phyloP scores from a whole-genome alignment of 2,329 filamentous ascomycete species.

The Exophiala aquamarina region DNA sequence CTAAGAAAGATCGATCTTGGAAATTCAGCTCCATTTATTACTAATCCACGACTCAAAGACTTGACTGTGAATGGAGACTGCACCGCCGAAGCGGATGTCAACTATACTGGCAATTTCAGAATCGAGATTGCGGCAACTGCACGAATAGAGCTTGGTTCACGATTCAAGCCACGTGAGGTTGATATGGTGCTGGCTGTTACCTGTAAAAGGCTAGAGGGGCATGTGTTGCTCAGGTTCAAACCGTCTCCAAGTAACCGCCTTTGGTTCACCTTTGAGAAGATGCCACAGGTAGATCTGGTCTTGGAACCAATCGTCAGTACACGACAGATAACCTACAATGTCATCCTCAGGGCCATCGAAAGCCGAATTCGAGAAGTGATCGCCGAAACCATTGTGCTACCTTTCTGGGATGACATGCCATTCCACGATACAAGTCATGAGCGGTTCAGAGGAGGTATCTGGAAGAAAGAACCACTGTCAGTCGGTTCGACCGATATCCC shows the following conservation, averaged over 20 bases:
- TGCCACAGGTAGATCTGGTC: constrained; percentile 90
- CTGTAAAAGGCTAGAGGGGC: constrained; percentile 80
- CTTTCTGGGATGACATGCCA: constrained; percentile 94
- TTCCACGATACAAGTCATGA: constrained; percentile 82
- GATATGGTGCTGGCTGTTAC: constrained; percentile 85
- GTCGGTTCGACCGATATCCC: constrained; percentile 30
- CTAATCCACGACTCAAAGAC: constrained; percentile 83
- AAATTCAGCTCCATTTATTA: constrained; percentile 82
- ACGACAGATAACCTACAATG: constrained; percentile 89
- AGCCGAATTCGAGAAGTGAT: constrained; percentile 92
- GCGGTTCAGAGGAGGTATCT: constrained; percentile 82
- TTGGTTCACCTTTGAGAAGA: constrained; percentile 95
- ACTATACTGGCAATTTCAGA: constrained; percentile 84
- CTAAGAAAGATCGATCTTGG: constrained; percentile 83
- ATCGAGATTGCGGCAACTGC: constrained; percentile 91
- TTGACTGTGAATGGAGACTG: constrained; percentile 90
- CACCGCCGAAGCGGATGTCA: constrained; percentile 80
- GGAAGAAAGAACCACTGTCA: constrained; percentile 46
- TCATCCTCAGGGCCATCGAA: constrained; percentile 91
- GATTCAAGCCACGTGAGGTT: constrained; percentile 88
- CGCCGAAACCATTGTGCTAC: constrained; percentile 84
- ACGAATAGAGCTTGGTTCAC: constrained; percentile 81
- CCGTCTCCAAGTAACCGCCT: constrained; percentile 91
- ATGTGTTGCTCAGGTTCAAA: constrained; percentile 82
- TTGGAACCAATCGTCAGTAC: constrained; percentile 95